Evolutionary conservation across 73 alveolate genomes (phyloP).

Genomic region (Durusdinium trenchii): DNA sequence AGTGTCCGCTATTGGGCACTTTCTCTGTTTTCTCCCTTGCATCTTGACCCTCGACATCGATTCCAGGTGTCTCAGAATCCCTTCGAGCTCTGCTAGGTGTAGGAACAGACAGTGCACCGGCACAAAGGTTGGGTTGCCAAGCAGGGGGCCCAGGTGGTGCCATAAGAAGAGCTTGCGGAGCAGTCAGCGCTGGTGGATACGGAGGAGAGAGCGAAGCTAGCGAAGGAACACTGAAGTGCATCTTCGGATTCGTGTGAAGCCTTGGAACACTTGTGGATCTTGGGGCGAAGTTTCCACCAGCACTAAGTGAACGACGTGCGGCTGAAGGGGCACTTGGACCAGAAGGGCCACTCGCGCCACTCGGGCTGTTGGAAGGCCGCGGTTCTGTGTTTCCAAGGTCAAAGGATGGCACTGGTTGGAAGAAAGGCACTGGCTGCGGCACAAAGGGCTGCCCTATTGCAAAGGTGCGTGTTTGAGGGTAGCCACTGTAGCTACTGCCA

Average conservation of each 20-base stretch:
- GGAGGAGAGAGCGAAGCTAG: no score
- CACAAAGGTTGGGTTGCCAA: neutral
- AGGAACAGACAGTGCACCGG: constrained; percentile 40
- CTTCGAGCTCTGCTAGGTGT: constrained; percentile 50
- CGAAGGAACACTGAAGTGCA: no score
- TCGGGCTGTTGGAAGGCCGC: no score
- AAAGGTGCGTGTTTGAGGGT: no score
- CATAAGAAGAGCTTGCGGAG: no score
- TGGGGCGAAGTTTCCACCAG: constrained; percentile 24
- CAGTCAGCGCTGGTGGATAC: no score
- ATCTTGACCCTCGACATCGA: neutral
- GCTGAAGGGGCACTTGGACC: neutral
- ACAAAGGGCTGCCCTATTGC: neutral
- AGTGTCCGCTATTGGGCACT: no score
- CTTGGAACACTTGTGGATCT: neutral
- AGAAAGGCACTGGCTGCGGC: neutral
- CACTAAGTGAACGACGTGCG: constrained; percentile 43
- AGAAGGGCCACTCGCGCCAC: no score
- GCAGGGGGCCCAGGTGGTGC: no score
- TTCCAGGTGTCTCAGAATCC: constrained; percentile 5
- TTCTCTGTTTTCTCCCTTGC: neutral
- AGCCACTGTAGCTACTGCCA: neutral
- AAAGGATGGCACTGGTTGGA: constrained; percentile 23
- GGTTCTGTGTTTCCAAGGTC: no score
- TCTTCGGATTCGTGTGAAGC: no score